phyloP scores from a whole-genome alignment of 305 asterid species.

The Fraxinus paxiana region DNA sequence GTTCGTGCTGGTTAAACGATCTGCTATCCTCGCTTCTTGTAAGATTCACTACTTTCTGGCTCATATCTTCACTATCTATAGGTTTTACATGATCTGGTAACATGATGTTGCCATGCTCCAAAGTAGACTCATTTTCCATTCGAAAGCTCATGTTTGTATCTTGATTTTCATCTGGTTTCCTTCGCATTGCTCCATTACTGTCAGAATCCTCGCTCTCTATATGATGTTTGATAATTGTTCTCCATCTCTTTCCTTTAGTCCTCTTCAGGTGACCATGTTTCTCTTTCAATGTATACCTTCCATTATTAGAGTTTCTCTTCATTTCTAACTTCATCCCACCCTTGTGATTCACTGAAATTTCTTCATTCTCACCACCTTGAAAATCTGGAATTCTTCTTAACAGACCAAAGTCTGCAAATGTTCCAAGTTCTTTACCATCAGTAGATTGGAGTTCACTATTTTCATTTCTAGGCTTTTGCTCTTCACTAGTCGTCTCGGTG shows the following conservation, averaged over 20 bases:
- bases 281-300: slow-evolving; percentile 16
- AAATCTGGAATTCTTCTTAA: slow-evolving; percentile 10
- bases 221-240: slow-evolving; percentile 19
- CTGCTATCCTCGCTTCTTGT: slow-evolving; percentile 6
- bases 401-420: background rate
- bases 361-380: slow-evolving; percentile 24
- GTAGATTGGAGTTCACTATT: background rate
- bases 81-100: slow-evolving; percentile 4
- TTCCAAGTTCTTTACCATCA: slow-evolving; percentile 6
- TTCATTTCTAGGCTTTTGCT: slow-evolving; percentile 20
- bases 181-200: slow-evolving; percentile 9
- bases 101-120: slow-evolving; percentile 9
- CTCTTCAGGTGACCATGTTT: slow-evolving; percentile 28
- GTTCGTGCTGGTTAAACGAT: slow-evolving; percentile 3
- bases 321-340: slow-evolving; percentile 31
- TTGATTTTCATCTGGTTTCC: background rate
- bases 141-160: background rate
- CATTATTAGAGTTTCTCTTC: slow-evolving; percentile 16
- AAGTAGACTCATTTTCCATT: slow-evolving; percentile 17
- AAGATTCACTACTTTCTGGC: background rate
- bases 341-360: background rate
- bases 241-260: slow-evolving; percentile 38
- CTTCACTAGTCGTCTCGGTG: slow-evolving; percentile 9
- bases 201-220: slow-evolving; percentile 15
- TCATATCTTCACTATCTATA: background rate